Conservation (phyloP, 2,329 filamentous ascomycete species). For the Cytospora chrysosperma region DNA sequence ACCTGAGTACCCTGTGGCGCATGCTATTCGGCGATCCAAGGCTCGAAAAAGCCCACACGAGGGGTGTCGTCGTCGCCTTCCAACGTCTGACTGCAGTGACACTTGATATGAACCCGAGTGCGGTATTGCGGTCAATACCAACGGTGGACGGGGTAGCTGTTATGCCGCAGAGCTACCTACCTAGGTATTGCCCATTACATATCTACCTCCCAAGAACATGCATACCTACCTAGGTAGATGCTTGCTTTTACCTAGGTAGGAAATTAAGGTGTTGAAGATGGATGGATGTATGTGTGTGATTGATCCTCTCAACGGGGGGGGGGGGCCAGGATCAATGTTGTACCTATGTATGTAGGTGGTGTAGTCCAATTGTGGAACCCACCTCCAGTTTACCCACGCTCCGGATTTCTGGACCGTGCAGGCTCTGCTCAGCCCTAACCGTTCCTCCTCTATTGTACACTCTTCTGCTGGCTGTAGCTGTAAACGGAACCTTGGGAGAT, state of each 20-base stretch:
- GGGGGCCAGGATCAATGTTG: neutral
- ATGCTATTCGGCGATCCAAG: neutral
- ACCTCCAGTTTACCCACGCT: conserved; percentile 21
- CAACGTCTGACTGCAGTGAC: neutral
- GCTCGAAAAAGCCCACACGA: neutral
- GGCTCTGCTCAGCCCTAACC: conserved; percentile 18
- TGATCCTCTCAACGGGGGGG: neutral
- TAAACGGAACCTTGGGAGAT: neutral
- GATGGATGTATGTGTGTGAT: neutral
- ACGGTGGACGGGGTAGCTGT: neutral
- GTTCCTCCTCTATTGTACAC: neutral
- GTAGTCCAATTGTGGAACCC: conserved; percentile 7
- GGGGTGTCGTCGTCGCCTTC: neutral
- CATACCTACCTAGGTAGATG: neutral
- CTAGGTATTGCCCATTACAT: too few species aligned
- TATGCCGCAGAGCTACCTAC: neutral
- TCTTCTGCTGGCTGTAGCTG: too few species aligned
- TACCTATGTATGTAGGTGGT: too few species aligned
- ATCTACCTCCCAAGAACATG: too few species aligned
- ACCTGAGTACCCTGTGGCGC: neutral
- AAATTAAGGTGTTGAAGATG: neutral
- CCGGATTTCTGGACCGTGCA: conserved; percentile 21
- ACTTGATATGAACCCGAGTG: neutral
- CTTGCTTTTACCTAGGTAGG: neutral
- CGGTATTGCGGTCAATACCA: neutral